A percentile compares a stretch with the other conserved stretches of the same genome.
Conservation (phyloP, 2,329 filamentous ascomycete genomes). For the Aspergillus tubingensis region DNA sequence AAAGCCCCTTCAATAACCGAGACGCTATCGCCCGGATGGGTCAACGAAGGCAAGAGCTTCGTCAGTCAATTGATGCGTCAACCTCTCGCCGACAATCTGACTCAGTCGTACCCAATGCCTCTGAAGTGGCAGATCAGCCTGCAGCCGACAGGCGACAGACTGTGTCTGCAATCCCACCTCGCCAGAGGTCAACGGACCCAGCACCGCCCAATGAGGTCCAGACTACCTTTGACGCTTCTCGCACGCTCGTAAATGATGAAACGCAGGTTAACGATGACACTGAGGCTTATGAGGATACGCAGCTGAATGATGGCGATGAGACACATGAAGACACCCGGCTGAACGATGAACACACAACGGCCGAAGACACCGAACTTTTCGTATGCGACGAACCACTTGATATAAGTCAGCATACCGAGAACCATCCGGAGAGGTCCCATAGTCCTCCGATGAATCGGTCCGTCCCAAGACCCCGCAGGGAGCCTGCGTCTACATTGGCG, state of each 20-base stretch:
- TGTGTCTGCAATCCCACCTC: conserved; percentile 8
- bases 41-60: conserved; percentile 15
- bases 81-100: conserved; percentile 18
- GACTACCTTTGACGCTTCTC: conserved; percentile 14
- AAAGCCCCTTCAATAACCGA: conserved; percentile 20
- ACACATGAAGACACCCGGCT: not conserved
- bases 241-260: conserved; percentile 9
- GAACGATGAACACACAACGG: not conserved
- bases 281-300: not conserved
- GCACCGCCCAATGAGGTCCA: conserved; percentile 8
- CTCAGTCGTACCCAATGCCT: not conserved
- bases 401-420: conserved; percentile 12
- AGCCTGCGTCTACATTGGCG: not conserved
- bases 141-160: conserved; percentile 3
- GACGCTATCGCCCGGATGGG: conserved; percentile 14
- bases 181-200: not conserved
- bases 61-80: not conserved
- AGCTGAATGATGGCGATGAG: not conserved
- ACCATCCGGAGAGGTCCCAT: conserved; percentile 20
- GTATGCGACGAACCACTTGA: conserved; percentile 17
- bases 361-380: conserved; percentile 15
- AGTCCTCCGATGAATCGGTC: conserved; percentile 17
- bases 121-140: conserved; percentile 4
- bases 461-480: not conserved
- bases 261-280: not conserved